Base-by-base conservation (phyloP, 1,284 basidiomycete species). In the Cronartium ribicola region DNA sequence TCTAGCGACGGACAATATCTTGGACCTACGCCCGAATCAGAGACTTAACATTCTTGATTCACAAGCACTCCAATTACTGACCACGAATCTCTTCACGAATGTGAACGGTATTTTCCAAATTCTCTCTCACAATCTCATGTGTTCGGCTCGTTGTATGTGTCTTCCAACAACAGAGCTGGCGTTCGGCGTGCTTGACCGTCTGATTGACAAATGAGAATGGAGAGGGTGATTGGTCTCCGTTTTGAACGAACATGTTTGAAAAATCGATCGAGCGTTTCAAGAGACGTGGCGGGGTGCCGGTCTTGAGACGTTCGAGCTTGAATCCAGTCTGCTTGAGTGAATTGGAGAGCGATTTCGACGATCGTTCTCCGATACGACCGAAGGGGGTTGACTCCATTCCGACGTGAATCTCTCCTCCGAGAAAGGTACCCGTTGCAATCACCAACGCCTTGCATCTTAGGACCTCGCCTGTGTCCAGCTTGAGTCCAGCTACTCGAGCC, bases 1-100 rank as follows among this genome's bases (percentile, higher is more conserved):
- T 95, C 92, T 1, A 95, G 84, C 0, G 91, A 93, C 1, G 92
- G 92, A 77, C 92, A 95, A 81, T 94, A 94, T 29, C 92, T 86
- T 4, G 92, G 92, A 0, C 92, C 91, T 89, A 76, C 48, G 7
- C n/a, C 61, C 17, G 22, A 14, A 51, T 20, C 48, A 51, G 22
- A 51, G 17, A 5, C 48, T 20, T 17, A 17, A 51, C 10, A 8
- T 51, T 17, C 22, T 17, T 51, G 22, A 17, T 11, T 6, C 6
- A 17, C 11, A 13, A 51, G 48, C 11, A 46, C 10, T 22, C 40
- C 20, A 29, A 0, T 11, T 43, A 71, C 76, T 43, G 36, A 87
- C 90, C 91, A 82, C 89, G 91, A 80, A 89, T 89, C 0, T 90
- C 90, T 80, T 94, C 91, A 78, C 90, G 89, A 20, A 94, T 89